Percentiles rank a stretch among this genome's conserved stretches.
Evolutionary conservation across 164 flowering plant species (phyloP).

Genomic region (Cinnamomum chago): DNA sequence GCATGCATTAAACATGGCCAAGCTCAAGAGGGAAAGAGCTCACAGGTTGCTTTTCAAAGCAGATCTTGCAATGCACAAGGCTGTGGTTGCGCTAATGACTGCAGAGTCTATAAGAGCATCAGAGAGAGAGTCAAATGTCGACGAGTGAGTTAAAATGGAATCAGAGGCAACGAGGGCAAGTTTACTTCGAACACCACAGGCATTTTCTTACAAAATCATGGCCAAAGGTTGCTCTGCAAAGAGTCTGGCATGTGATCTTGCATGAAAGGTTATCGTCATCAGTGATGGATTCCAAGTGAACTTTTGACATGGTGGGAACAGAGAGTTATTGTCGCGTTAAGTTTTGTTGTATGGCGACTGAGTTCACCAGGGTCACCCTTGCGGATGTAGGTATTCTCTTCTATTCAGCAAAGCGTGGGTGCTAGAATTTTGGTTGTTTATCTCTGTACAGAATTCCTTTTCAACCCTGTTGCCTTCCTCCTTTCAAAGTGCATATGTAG

Average conservation of each 20-base stretch:
- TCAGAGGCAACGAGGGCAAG: not conserved
- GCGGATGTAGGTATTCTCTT: constrained; percentile 17
- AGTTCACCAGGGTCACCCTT: constrained; percentile 2
- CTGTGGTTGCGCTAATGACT: constrained; percentile 76
- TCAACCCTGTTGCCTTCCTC: constrained; percentile 6
- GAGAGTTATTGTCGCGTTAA: not conserved
- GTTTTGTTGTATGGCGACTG: not conserved
- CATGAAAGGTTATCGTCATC: constrained; percentile 5
- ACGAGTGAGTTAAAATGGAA: constrained; percentile 20
- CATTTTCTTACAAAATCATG: not conserved
- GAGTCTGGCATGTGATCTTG: constrained; percentile 9
- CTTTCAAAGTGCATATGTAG: constrained; percentile 16
- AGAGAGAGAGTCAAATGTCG: constrained; percentile 28
- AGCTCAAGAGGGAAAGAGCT: constrained; percentile 74
- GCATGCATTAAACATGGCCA: constrained; percentile 74
- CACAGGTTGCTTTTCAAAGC: constrained; percentile 68
- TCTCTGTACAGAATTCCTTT: constrained; percentile 46
- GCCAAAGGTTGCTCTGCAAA: not conserved
- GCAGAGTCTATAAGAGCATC: constrained; percentile 79
- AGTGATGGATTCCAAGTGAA: constrained; percentile 11
- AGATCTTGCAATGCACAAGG: constrained; percentile 86
- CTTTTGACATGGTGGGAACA: constrained; percentile 15
- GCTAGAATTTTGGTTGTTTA: constrained; percentile 36
- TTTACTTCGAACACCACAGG: not conserved
- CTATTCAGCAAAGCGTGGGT: constrained; percentile 30